Base-by-base conservation (phyloP, 768 basidiomycete genomes). In the Tulasnella sp. region DNA sequence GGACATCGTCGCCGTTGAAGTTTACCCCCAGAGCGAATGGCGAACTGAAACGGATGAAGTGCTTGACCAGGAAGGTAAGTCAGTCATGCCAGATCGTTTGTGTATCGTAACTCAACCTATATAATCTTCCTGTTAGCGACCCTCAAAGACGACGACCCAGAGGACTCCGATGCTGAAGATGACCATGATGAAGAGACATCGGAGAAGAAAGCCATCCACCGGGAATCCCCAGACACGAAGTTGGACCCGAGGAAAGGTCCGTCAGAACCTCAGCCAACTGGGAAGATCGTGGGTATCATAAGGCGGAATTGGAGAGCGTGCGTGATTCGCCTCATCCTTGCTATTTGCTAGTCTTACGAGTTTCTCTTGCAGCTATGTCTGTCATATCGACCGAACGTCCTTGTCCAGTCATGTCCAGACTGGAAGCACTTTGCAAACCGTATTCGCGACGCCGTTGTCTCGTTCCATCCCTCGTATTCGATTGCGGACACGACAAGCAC, bases 291-390 rank as follows among this genome's bases (percentile, higher is more conserved):
- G 9, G 97, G 97, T 7, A 83, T 98, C 70, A 87, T 95, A 76
- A 97, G 97, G 80, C 87, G 97, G 9, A 95, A 95, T 77, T 99
- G 96, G 96, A 83, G 95, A 77, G 89, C 95, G 87, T 94, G 81
- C 75, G 92, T 86, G 14, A 39, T 26, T 59, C 1, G 12, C 71
- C 41, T 22, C n/a, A 16, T 73, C 67, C 41, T 71, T 63, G 32
- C 66, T 69, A 35, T 62, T 65, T 19, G 63, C 39, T 36, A 34
- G 73, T 16, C 66, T 64, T 40, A 41, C 9, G 26, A 19, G 19
- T 26, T 22, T 1, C n/a, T n/a, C 47, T 5, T 35, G 41, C 77
- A 93, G 91, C 47, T 93, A 93, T 77, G 96, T 98, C 41, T 98
- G 95, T 80, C 95, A 98, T 79, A 89, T 99, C 64, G 97, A 98